phyloP scores from a whole-genome alignment of 495 filamentous ascomycete genomes.

The Trichoderma orchidacearum region DNA sequence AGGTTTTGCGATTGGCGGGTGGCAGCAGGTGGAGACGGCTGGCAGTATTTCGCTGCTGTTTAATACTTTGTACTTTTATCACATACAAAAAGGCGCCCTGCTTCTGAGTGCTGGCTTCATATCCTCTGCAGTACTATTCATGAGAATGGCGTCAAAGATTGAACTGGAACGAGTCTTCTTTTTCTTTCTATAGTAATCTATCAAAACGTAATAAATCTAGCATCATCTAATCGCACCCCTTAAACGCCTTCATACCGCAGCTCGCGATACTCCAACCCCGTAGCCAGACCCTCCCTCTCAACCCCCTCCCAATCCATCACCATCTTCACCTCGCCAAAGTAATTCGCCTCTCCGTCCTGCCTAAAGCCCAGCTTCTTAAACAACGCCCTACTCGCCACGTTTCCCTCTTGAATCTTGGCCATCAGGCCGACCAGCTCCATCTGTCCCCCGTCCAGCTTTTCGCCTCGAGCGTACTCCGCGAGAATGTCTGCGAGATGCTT shows the following conservation, averaged over 20 bases:
- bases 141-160: no score
- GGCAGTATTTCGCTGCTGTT: background rate
- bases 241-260: background rate
- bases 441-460: background rate
- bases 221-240: no score
- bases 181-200: no score
- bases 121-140: no score
- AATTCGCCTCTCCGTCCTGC: constrained; percentile 29
- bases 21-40: background rate
- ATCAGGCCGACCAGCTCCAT: constrained; percentile 19
- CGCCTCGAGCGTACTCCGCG: constrained; percentile 34
- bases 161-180: no score
- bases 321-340: constrained; percentile 36
- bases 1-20: background rate
- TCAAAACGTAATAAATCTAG: no score
- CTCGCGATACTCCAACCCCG: background rate
- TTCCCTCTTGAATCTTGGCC: constrained; percentile 30
- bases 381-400: constrained; percentile 24
- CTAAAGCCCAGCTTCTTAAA: constrained; percentile 32
- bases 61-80: no score
- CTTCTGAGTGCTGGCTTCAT: no score
- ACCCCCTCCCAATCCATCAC: constrained; percentile 22
- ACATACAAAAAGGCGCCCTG: no score
- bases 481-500: constrained; percentile 36
- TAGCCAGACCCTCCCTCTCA: background rate